Conservation (phyloP, 108 stramenopile species). For the Thalassiosira profunda region DNA sequence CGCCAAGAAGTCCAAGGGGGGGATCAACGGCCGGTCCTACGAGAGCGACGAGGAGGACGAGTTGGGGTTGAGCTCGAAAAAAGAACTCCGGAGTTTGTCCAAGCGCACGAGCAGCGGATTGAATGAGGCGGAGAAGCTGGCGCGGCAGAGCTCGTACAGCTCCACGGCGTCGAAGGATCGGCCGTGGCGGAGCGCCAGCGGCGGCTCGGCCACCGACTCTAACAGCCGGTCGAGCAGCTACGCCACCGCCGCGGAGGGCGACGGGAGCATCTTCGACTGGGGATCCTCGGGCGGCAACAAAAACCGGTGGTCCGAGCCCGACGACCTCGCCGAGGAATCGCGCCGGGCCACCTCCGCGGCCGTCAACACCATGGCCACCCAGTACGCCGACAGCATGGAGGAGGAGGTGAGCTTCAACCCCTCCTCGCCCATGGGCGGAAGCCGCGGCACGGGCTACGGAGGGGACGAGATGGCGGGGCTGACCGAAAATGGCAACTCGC, state of each 20-base stretch:
- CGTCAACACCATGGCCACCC: conserved; percentile 41
- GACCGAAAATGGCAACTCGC: conserved; percentile 1
- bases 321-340: conserved; percentile 31
- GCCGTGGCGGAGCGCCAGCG: conserved; percentile 14
- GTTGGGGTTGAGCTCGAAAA: background rate
- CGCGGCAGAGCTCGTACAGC: background rate
- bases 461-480: conserved; percentile 4
- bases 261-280: background rate
- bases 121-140: conserved; percentile 18
- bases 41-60: conserved; percentile 11
- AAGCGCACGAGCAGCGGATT: conserved; percentile 1
- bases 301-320: conserved; percentile 39
- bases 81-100: background rate
- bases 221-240: background rate
- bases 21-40: conserved; percentile 31
- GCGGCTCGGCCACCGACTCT: background rate
- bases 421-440: background rate
- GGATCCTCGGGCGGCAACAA: background rate
- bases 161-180: conserved; percentile 6
- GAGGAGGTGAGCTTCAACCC: background rate
- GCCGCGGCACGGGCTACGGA: background rate
- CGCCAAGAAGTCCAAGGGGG: conserved; percentile 17
- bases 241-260: background rate
- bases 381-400: conserved; percentile 14
- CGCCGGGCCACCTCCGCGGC: conserved; percentile 40